Percentiles rank a stretch among this genome's conserved stretches.
Evolutionary conservation across 768 basidiomycete species (phyloP).

Genomic region (Auricularia cornea): DNA sequence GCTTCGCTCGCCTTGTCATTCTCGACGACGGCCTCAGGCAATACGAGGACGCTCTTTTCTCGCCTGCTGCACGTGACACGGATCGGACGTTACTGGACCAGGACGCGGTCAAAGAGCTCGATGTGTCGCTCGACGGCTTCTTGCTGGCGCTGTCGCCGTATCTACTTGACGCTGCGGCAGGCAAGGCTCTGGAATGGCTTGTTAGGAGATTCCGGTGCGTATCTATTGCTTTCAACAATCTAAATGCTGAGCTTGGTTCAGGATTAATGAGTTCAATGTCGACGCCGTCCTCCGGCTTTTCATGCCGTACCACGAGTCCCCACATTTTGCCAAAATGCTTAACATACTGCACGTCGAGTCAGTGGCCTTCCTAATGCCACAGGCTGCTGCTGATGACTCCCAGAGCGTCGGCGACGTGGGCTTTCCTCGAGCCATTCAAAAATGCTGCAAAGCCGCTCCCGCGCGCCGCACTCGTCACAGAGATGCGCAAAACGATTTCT

Average conservation of each 20-base stretch:
- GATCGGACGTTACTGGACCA: slow-evolving; percentile 71
- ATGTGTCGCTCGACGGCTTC: slow-evolving; percentile 52
- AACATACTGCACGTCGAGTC: slow-evolving; percentile 75
- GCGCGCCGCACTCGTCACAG: slow-evolving; percentile 60
- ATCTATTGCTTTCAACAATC: background rate
- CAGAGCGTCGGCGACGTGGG: slow-evolving; percentile 56
- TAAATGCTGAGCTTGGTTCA: slow-evolving; percentile 23
- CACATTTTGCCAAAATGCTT: slow-evolving; percentile 89
- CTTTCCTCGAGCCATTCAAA: slow-evolving; percentile 68
- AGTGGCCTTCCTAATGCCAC: slow-evolving; percentile 14
- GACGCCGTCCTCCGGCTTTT: slow-evolving; percentile 70
- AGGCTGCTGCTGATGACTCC: background rate
- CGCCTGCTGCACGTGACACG: slow-evolving; percentile 59
- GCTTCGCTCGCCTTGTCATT: slow-evolving; percentile 59
- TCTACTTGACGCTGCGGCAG: slow-evolving; percentile 71
- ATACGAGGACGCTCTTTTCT: slow-evolving; percentile 71
- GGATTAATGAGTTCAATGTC: slow-evolving; percentile 91
- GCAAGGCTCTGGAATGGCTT: slow-evolving; percentile 89
- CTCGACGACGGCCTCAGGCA: slow-evolving; percentile 49
- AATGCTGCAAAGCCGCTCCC: slow-evolving; percentile 68
- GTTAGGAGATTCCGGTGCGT: slow-evolving; percentile 83
- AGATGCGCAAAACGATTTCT: slow-evolving; percentile 65
- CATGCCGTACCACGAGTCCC: slow-evolving; percentile 90
- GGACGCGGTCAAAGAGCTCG: slow-evolving; percentile 56
- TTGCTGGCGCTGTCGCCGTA: slow-evolving; percentile 68